These are phyloP conservation scores for Colletotrichum sp. DNA, from an alignment of 2,329 filamentous ascomycete genomes.

Conservation along the genomic window DNA sequence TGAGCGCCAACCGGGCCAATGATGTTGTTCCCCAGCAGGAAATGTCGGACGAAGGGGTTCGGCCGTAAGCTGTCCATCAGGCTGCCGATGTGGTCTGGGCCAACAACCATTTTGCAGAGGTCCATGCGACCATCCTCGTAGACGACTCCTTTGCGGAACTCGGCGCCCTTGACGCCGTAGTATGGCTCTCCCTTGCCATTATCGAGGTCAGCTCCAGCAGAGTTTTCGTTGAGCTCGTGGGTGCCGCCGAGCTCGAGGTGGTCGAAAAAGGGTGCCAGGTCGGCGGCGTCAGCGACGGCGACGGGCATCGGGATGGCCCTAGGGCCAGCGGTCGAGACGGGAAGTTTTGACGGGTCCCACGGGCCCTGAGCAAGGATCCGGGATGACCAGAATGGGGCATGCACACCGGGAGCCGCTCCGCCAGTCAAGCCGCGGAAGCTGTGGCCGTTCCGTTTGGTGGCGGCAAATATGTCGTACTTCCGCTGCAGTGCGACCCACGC, in stretches of 20 bases:
- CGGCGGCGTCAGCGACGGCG: conserved; percentile 30
- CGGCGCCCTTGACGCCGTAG: conserved; percentile 37
- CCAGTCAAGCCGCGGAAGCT: conserved; percentile 29
- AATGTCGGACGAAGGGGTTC: conserved; percentile 54
- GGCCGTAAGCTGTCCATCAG: conserved; percentile 53
- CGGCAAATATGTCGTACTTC: conserved; percentile 36
- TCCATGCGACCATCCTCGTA: conserved; percentile 60
- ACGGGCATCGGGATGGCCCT: conserved; percentile 40
- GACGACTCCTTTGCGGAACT: conserved; percentile 44
- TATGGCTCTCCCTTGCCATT: conserved; percentile 41
- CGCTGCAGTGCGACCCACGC: conserved; percentile 40
- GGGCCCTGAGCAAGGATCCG: conserved; percentile 37
- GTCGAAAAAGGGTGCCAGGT: conserved; percentile 37
- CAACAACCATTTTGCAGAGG: conserved; percentile 61
- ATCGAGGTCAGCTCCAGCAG: conserved; percentile 31
- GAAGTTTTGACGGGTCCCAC: conserved; percentile 34
- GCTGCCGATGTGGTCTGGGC: conserved; percentile 53
- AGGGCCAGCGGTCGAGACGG: conserved; percentile 35
- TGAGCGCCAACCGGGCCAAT: conserved; percentile 53
- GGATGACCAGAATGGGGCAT: conserved; percentile 35
- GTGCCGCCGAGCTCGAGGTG: conserved; percentile 37
- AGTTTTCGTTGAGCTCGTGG: conserved; percentile 26
- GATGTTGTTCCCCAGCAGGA: conserved; percentile 60
- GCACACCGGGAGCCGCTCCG: conserved; percentile 35
- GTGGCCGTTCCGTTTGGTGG: conserved; percentile 36